phyloP scores from a whole-genome alignment of 2,329 filamentous ascomycete genomes.

The Westerdykella aurantiaca region DNA sequence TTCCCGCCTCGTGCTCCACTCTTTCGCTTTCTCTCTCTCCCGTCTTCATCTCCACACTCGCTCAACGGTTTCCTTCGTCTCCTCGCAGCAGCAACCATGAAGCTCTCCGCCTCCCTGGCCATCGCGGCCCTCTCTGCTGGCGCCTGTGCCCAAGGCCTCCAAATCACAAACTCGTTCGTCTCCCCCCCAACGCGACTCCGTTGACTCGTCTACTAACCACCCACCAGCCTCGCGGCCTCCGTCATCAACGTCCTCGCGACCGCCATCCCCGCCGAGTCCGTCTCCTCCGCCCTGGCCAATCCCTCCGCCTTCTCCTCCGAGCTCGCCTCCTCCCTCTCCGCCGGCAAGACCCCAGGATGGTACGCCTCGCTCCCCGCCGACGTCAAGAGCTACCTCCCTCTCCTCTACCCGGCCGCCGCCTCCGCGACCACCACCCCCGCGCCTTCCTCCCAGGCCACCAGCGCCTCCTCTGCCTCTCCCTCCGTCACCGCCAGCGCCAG shows the following conservation, averaged over 20 bases:
- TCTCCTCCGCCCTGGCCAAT: constrained; percentile 40
- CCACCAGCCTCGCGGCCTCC: constrained; percentile 28
- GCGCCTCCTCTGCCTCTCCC: constrained; percentile 4
- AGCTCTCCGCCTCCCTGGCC: background rate
- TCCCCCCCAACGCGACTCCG: background rate
- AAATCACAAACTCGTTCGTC: background rate
- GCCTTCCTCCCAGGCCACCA: constrained; percentile 9
- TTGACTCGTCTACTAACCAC: background rate
- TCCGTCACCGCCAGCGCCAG: constrained; percentile 12
- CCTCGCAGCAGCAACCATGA: background rate
- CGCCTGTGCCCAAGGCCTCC: background rate
- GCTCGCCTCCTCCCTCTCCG: constrained; percentile 41
- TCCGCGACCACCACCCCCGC: constrained; percentile 14
- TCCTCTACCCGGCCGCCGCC: constrained; percentile 26
- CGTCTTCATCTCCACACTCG: background rate
- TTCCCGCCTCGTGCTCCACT: background rate
- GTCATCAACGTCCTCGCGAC: constrained; percentile 41
- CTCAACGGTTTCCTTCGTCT: background rate
- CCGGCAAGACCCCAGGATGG: constrained; percentile 42
- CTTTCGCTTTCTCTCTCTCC: background rate
- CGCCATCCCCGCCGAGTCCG: constrained; percentile 40
- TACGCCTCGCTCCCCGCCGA: constrained; percentile 42
- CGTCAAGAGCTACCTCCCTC: constrained; percentile 41
- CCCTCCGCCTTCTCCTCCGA: constrained; percentile 37
- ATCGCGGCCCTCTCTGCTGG: background rate